Evolutionary conservation across 2,329 filamentous ascomycete genomes (phyloP).

Genomic region (Epichloe baconii): DNA sequence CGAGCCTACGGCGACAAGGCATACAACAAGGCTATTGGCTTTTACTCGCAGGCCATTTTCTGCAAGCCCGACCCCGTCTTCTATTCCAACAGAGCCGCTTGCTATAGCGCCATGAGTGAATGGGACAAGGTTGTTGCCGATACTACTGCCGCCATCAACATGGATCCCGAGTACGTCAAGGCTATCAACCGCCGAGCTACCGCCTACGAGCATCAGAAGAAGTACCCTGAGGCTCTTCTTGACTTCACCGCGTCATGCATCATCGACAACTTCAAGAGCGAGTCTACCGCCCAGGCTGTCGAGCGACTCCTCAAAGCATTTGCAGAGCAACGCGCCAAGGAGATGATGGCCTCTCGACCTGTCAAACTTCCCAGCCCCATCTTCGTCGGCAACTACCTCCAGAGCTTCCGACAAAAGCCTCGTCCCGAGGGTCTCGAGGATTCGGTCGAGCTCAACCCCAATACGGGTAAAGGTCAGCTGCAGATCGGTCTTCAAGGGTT

Average conservation of each 20-base stretch:
- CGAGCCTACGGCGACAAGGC: conserved; percentile 92
- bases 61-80: conserved; percentile 97
- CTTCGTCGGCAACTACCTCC: conserved; percentile 96
- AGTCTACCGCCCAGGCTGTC: conserved; percentile 75
- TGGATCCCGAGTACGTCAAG: conserved; percentile 95
- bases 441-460: conserved; percentile 60
- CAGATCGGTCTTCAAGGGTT: conserved; percentile 72
- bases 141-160: conserved; percentile 83
- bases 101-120: conserved; percentile 83
- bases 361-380: conserved; percentile 89
- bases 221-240: conserved; percentile 85
- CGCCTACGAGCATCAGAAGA: conserved; percentile 85
- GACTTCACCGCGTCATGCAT: conserved; percentile 99
- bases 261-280: conserved; percentile 93
- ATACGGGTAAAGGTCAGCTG: conserved; percentile 73
- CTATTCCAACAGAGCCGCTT: conserved; percentile 96
- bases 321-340: conserved; percentile 84
- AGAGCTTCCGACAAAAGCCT: conserved; percentile 83
- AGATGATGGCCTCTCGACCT: conserved; percentile 71
- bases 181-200: conserved; percentile 92
- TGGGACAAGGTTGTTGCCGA: conserved; percentile 97
- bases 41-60: conserved; percentile 90
- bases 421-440: conserved; percentile 75
- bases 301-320: conserved; percentile 94
- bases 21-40: conserved; percentile 83